Base-by-base conservation (phyloP, 164 flowering plant species). In the Sedum album region DNA sequence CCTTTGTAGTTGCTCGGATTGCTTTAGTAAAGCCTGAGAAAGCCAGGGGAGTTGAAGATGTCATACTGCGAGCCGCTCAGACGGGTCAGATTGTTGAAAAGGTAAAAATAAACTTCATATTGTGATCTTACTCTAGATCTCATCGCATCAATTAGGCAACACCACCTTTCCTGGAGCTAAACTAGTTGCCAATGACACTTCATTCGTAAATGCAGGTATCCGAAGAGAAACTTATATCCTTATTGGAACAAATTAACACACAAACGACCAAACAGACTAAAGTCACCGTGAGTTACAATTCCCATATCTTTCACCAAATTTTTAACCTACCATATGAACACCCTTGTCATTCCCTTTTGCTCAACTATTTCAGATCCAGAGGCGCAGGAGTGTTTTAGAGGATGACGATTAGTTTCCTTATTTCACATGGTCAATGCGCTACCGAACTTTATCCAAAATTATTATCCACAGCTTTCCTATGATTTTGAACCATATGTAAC, bases 201-300 rank as follows among this genome's bases (percentile, higher is more conserved):
- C 26, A 20, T 18, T 23, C 5, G 21, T 57, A 13, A 35, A 33
- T 21, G 33, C 71, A 94, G 97, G 99, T 94, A 23, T 83, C 86
- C 28, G n/a, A n/a, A n/a, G n/a, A n/a, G n/a, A n/a, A n/a, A n/a
- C n/a, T n/a, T n/a, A n/a, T n/a, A n/a, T n/a, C n/a, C n/a, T n/a
- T n/a, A n/a, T n/a, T n/a, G n/a, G n/a, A n/a, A n/a, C n/a, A n/a
- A n/a, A n/a, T n/a, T n/a, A n/a, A n/a, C n/a, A n/a, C n/a, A n/a
- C n/a, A n/a, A n/a, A n/a, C n/a, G n/a, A n/a, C n/a, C n/a, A 91
- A 84, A 69, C 96, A 91, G 73, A 94, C 99, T 17, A 91, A 85
- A 87, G 97, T 94, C 67, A 91, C 96, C 1, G 99, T 94, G 80
- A 81, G 96, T 79, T 20, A 17, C 66, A 33, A 26, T 38, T 51